Evolutionary conservation across 331 rosid species (phyloP).

Genomic region (Quercus tomentella): DNA sequence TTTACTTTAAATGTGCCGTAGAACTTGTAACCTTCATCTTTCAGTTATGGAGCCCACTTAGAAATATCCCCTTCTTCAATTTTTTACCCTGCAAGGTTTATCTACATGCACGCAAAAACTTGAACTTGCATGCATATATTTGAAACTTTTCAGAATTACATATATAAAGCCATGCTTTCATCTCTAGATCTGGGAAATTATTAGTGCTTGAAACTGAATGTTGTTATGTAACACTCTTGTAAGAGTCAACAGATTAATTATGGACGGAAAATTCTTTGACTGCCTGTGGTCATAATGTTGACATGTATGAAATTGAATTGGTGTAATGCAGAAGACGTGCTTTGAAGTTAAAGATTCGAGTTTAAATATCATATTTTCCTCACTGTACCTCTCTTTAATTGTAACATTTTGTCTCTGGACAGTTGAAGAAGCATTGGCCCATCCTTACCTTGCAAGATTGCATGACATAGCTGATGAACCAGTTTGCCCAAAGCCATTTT

Average conservation of each 20-base stretch:
- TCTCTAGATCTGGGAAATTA: neutral
- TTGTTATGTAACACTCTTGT: neutral
- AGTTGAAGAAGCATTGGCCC: slow-evolving; percentile 96
- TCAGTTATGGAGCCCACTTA: neutral
- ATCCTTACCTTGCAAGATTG: slow-evolving; percentile 93
- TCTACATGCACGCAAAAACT: neutral
- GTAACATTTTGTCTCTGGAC: slow-evolving; percentile 17
- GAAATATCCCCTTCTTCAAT: neutral
- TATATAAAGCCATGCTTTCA: neutral
- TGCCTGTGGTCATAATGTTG: neutral
- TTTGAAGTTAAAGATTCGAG: slow-evolving; percentile 1
- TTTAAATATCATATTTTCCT: neutral
- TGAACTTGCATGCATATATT: neutral
- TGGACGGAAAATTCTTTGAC: neutral
- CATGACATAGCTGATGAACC: slow-evolving; percentile 95
- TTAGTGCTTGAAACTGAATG: neutral
- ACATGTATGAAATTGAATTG: neutral
- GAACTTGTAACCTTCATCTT: no score
- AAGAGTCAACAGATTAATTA: neutral
- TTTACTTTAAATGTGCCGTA: no score
- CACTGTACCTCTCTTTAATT: neutral
- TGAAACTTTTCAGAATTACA: neutral
- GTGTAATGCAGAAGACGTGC: neutral
- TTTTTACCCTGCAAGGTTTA: neutral
- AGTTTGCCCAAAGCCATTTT: slow-evolving; percentile 63